phyloP scores from a whole-genome alignment of 1,284 basidiomycete genomes.

The Phellinidium pouzarii region DNA sequence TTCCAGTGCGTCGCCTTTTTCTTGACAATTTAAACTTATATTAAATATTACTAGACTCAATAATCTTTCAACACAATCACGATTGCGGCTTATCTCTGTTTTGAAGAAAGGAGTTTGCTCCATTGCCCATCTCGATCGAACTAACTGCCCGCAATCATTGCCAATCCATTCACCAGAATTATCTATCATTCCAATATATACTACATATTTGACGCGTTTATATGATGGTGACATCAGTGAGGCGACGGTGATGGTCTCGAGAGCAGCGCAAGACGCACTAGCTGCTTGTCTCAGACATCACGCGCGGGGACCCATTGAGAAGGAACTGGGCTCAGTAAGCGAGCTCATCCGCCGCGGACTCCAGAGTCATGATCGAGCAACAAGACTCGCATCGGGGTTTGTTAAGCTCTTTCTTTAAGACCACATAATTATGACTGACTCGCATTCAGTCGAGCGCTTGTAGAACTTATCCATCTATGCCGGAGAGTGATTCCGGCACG shows the following conservation, averaged over 20 bases:
- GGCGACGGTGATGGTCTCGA: constrained; percentile 40
- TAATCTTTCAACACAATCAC: background rate
- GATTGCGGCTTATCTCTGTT: background rate
- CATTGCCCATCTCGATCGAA: constrained; percentile 33
- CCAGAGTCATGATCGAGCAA: constrained; percentile 46
- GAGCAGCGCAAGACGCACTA: constrained; percentile 39
- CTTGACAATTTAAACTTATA: background rate
- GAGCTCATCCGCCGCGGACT: constrained; percentile 43
- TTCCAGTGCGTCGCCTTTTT: background rate
- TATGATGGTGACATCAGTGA: constrained; percentile 41
- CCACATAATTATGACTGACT: constrained; percentile 8
- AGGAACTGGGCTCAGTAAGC: constrained; percentile 32
- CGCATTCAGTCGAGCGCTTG: constrained; percentile 36
- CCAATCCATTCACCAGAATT: constrained; percentile 24
- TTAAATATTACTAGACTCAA: background rate
- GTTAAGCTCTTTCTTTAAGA: constrained; percentile 22
- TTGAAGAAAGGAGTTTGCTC: constrained; percentile 33
- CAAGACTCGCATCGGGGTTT: constrained; percentile 64
- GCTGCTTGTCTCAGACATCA: constrained; percentile 43
- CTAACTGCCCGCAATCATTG: constrained; percentile 26
- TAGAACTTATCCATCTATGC: constrained; percentile 40
- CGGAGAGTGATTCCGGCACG: constrained; percentile 24
- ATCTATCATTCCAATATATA: constrained; percentile 33
- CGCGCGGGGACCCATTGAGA: constrained; percentile 28
- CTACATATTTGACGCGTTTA: constrained; percentile 35